Evolutionary conservation across 2,329 filamentous ascomycete species (phyloP), one percentile per base, ranked within the genome.

Genomic region (Aureobasidium sp.): DNA sequence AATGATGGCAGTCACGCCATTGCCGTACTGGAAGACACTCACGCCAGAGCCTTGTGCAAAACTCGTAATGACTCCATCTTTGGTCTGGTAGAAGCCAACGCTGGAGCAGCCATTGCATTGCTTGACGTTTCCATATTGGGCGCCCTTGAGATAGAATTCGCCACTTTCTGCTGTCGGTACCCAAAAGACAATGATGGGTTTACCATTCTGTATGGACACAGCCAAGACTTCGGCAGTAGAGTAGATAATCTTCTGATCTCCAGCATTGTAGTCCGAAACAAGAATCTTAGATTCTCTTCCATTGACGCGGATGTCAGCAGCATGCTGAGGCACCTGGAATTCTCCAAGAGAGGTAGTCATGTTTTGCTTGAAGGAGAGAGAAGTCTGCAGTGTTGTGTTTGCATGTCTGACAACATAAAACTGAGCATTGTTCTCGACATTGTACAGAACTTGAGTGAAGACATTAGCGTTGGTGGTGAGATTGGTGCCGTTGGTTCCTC

Each of bases 241-340:
- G 69, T 84, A 84, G 0, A 84, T 68, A 0, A 84, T 69, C 0
- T 71, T 80, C 63, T 82, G 74, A 8, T 72, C 69, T 1, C 82
- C 83, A 49, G 85, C 79, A 1, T 66, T 69, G 60, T 85, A 87
- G 66, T 87, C 84, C 0, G 83, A 84, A 0, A 84, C 80, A 3
- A 86, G 69, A 14, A 87, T 82, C 74, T 86, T 86, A 11, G 83
- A 81, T 59, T 85, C 81, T 47, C 85, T 82, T 1, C 85, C 85
- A 60, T 85, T 79, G 50, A 87, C 76, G 6, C 79, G 75, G 48
- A 86, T 79, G 58, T 80, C 78, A 0, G 84, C 82, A 15, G 42
- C 62, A 58, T 53, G 33, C 27, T 62, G 59, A 47, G 62, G 61
- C 17, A 87, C 76, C 0, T 78, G 81, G 7, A 85, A 65, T 2